Evolutionary conservation across 2,329 filamentous ascomycete genomes (phyloP), one percentile per base, ranked within the genome.

Genomic region (Hortaea werneckii): DNA sequence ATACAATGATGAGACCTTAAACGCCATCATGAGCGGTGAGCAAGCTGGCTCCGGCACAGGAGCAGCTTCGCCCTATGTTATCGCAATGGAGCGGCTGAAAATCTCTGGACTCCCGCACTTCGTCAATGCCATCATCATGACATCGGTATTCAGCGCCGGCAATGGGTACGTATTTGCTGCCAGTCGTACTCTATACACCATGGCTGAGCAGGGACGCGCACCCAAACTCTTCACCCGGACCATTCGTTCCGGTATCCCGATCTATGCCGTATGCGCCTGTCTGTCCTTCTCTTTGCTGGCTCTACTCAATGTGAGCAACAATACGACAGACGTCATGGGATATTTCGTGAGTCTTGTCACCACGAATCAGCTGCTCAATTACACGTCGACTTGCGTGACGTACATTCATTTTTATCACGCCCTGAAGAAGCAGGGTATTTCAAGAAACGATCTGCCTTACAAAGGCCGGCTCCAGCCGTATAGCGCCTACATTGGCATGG

Each of bases 331-430:
- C 30, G 59, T 58, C 5, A 40, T 61, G 8, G 55, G 47, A 5
- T 60, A 55, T 50, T 43, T 79, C 40, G 67, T 75, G 50, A 74
- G 70, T 50, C 64, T 80, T 9, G 73, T 77, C 57, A 78, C 75
- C 2, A 76, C 72, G 4, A 73, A 71, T 26, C 69, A 72, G 42
- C 69, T 78, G 53, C 78, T 82, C 57, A 75, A 79, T 64, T 82
- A 78, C 58, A 69, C 80, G 47, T 69, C 75, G 59, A 77, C 77
- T 61, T 66, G 66, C 35, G 56, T 74, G 26, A 78, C 75, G 8
- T 79, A 77, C 57, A 63, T 77, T 43, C 71, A 64, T 54, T 79
- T 78, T 65, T 71, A 75, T 64, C 66, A 67, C 29, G 75, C 75
- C 1, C 64, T 65, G 49, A 65, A 68, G 50, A 70, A 63, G 1